phyloP scores from a whole-genome alignment of 768 basidiomycete genomes.

The Austroboletus eburneus region DNA sequence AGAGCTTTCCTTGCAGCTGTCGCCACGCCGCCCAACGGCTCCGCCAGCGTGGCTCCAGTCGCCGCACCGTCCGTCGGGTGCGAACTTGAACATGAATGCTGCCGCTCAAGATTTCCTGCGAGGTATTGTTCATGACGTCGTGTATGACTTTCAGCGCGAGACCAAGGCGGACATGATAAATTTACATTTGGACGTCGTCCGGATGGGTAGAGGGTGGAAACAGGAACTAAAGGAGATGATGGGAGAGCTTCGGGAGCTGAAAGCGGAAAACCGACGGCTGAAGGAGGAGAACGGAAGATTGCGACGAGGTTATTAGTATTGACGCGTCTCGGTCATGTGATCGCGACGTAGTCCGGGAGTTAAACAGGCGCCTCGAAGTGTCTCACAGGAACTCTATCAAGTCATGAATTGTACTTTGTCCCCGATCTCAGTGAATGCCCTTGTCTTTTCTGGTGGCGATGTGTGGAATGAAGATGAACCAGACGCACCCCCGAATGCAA shows the following conservation, averaged over 20 bases:
- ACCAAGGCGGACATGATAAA: conserved; percentile 69
- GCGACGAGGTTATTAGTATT: conserved; percentile 36
- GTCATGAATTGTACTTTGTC: conserved; percentile 10
- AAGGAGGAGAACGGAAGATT: conserved; percentile 65
- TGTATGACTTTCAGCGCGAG: conserved; percentile 70
- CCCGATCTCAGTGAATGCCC: conserved; percentile 18
- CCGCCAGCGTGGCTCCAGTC: conserved; percentile 38
- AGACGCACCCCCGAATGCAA: conserved; percentile 2
- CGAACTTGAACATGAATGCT: conserved; percentile 26
- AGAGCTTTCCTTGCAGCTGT: conserved; percentile 52
- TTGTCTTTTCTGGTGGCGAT: conserved; percentile 31
- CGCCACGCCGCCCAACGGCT: conserved; percentile 44
- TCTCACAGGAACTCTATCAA: too few species aligned
- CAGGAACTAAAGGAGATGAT: conserved; percentile 57
- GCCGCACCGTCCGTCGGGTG: conserved; percentile 31
- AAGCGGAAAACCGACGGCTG: conserved; percentile 48
- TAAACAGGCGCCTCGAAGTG: too few species aligned
- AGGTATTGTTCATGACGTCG: conserved; percentile 62
- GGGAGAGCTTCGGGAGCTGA: conserved; percentile 48
- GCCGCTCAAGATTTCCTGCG: conserved; percentile 56
- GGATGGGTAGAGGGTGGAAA: conserved; percentile 68
- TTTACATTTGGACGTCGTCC: conserved; percentile 67
- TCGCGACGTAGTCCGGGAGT: not conserved
- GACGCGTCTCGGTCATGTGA: conserved; percentile 10
- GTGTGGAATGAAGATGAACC: conserved; percentile 14